Base-by-base conservation (phyloP, 768 basidiomycete species). In the Infundibulicybe gibba region DNA sequence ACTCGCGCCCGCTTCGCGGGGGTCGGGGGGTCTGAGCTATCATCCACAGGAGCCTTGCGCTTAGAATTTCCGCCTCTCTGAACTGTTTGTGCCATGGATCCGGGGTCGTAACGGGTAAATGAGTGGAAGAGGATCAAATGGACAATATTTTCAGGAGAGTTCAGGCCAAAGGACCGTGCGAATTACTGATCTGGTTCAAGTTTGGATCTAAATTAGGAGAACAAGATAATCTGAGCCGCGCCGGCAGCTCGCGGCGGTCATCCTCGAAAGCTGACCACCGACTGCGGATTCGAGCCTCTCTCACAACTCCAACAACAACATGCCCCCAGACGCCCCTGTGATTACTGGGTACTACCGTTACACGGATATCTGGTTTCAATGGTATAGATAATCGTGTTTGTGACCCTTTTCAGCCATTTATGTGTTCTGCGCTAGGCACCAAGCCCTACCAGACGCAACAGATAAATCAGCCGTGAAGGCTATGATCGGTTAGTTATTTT, bases 281-380 rank as follows among this genome's bases (percentile, higher is more conserved):
- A 6, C 35, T 19, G n/a, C 14, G 17, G n/a, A n/a, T 10, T 14
- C 10, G n/a, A n/a, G 35, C 31, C 41, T 19, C 30, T 16, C 19
- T 43, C 47, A 49, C 47, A 52, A 37, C 47, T 32, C 12, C 15
- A 47, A 40, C 25, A 8, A 30, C 32, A 15, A 21, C 15, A 63
- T 62, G 61, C 51, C 52, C 16, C 54, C 55, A 40, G 63, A 68
- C 40, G 57, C 65, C 20, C 68, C 76, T 4, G 71, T 79, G 4
- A 63, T 83, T 41, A 83, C 76, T 48, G 88, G 88, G 12, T 91
- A 85, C 57, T 91, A 90, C 61, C 71, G 91, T 44, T 92, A 86
- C 60, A 89, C 89, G 0, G 90, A 94, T 63, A 83, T 93, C 44
- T 85, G 81, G 77, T 91, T 82, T 47, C 83, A 90, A 61, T 90